Evolutionary conservation across 768 basidiomycete genomes (phyloP), one percentile per base, ranked within the genome.

Genomic region (Gelatoporia subvermispora): DNA sequence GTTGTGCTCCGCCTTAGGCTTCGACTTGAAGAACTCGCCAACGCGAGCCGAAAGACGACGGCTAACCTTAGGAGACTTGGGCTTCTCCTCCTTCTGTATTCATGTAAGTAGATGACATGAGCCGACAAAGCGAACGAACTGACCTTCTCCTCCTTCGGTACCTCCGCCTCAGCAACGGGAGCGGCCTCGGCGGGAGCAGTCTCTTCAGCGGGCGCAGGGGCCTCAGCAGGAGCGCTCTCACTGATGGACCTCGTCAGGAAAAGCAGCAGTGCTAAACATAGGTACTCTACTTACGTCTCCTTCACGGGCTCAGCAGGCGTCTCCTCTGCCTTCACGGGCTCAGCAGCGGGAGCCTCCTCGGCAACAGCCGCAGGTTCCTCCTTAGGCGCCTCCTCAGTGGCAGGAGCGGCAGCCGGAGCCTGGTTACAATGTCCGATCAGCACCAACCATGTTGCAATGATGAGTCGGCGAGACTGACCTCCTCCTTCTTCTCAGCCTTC

Each of bases 11-110:
- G 69, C 57, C 70, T 81, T 88, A 63, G 75, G 71, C 73, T 78
- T 88, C 47, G 76, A 42, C 76, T 85, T 91, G 81, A 94, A 89
- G 68, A 94, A 78, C 45, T 85, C 86, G 45, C 77, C 78, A 37
- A 95, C 82, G 18, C 89, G 88, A 21, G 85, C 78, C 38, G 93
- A 94, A 51, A 95, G 70, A 53, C 92, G 89, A 54, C 92, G 90
- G 47, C 78, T 71, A 49, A 90, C 81, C 67, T 93, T 93, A 40
- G 67, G 58, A 35, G 65, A 53, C 64, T 69, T 66, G 25, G 58
- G 55, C 60, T 67, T 64, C 46, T 60, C 54, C 15, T 74, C 69
- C 66, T 74, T 77, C 57, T 78, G 71, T 35, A 44, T 68, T 4
- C 16, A 8, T 18, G 31, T 34, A 8, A 42, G 2, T 34, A 45